phyloP scores from a whole-genome alignment of 805 yeast genomes.

The Metschnikowia gelsemii region DNA sequence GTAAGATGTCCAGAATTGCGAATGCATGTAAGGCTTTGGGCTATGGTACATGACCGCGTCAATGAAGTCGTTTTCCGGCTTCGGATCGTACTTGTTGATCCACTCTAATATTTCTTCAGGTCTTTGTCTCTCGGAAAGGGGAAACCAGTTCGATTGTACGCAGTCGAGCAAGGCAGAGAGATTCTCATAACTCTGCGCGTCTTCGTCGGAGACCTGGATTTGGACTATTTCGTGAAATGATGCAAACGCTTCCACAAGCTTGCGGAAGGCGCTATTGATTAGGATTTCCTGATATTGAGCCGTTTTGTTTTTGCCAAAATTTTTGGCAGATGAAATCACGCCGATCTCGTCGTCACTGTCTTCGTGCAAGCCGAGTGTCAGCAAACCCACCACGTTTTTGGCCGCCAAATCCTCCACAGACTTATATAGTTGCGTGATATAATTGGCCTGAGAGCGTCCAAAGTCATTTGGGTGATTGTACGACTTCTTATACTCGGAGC shows the following conservation, averaged over 20 bases:
- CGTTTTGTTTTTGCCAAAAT: conserved; percentile 14
- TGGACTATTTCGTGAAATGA: conserved; percentile 28
- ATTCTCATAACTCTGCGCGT: conserved; percentile 33
- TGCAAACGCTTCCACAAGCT: conserved; percentile 30
- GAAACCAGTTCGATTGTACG: conserved; percentile 52
- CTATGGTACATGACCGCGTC: conserved; percentile 45
- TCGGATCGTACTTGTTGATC: conserved; percentile 69
- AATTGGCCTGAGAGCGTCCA: conserved; percentile 44
- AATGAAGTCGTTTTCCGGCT: conserved; percentile 54
- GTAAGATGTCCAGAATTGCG: conserved; percentile 62
- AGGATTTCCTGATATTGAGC: conserved; percentile 10
- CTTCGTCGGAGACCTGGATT: conserved; percentile 21
- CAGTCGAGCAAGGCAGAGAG: conserved; percentile 56
- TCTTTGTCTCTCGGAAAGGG: conserved; percentile 35
- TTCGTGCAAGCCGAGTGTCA: conserved; percentile 3
- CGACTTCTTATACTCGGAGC: conserved; percentile 39
- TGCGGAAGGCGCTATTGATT: conserved; percentile 28
- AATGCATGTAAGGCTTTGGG: conserved; percentile 48
- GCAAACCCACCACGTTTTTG: conserved; percentile 13
- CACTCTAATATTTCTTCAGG: conserved; percentile 53
- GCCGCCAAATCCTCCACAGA: conserved; percentile 43
- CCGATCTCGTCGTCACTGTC: conserved; percentile 34
- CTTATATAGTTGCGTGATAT: conserved; percentile 51
- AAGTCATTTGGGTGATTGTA: conserved; percentile 35
- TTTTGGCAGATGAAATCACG: conserved; percentile 25